phyloP scores from a whole-genome alignment of 164 flowering plant species.

The Chimonanthus praecox region DNA sequence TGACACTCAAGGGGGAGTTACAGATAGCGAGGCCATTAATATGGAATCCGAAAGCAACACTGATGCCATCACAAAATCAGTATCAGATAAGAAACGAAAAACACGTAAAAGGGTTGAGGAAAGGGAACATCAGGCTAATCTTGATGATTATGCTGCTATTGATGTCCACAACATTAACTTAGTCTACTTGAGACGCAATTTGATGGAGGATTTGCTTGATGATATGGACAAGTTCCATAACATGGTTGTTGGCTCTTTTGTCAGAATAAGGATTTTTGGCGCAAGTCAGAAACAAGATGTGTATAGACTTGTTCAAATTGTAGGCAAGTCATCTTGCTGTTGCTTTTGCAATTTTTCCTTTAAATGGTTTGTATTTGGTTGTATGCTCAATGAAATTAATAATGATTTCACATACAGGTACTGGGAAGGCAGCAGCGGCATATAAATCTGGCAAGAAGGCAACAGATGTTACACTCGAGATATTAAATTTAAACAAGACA shows the following conservation, averaged over 20 bases:
- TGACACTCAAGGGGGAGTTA: slow-evolving; percentile 56
- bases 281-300: slow-evolving; percentile 80
- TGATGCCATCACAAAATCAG: slow-evolving; percentile 33
- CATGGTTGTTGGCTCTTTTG: slow-evolving; percentile 82
- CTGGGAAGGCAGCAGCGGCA: slow-evolving; percentile 60
- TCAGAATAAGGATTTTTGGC: slow-evolving; percentile 82
- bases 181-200: slow-evolving; percentile 68
- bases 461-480: slow-evolving; percentile 64
- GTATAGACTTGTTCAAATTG: slow-evolving; percentile 92
- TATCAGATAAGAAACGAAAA: slow-evolving; percentile 61
- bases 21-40: slow-evolving; percentile 55
- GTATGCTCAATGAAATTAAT: background rate
- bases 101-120: slow-evolving; percentile 51
- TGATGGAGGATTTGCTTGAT: slow-evolving; percentile 75
- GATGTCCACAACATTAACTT: slow-evolving; percentile 83
- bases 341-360: background rate
- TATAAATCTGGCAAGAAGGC: slow-evolving; percentile 81
- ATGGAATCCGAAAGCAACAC: slow-evolving; percentile 47
- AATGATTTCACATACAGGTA: slow-evolving; percentile 45
- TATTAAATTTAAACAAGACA: slow-evolving; percentile 74
- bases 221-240: slow-evolving; percentile 61
- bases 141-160: slow-evolving; percentile 92
- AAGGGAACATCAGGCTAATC: slow-evolving; percentile 54
- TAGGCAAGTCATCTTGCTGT: slow-evolving; percentile 43
- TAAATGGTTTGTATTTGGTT: background rate